These are phyloP conservation scores for Huiozyma sinensis DNA, from an alignment of 805 yeast genomes.

Conservation along the genomic window DNA sequence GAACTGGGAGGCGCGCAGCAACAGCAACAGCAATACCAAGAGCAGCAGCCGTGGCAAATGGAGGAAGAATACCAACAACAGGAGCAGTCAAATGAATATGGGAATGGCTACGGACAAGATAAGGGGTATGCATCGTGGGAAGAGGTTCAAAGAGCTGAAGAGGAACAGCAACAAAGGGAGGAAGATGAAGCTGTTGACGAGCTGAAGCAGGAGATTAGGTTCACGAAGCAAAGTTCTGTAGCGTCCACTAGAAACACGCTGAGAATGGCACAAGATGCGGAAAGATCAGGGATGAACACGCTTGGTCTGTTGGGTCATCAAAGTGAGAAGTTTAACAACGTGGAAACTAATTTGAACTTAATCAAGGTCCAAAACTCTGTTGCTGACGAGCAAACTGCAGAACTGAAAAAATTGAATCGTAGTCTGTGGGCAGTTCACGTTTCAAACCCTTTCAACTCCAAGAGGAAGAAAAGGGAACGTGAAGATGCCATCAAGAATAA, in stretches of 20 bases:
- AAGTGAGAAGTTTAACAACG: slow-evolving; percentile 69
- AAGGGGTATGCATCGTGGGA: slow-evolving; percentile 27
- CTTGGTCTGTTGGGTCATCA: slow-evolving; percentile 92
- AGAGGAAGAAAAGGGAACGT: slow-evolving; percentile 58
- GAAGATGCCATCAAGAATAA: slow-evolving; percentile 60
- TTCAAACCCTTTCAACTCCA: slow-evolving; percentile 79
- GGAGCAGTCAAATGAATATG: slow-evolving; percentile 58
- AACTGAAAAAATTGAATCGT: slow-evolving; percentile 69
- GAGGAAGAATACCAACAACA: slow-evolving; percentile 30
- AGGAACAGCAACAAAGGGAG: slow-evolving; percentile 32
- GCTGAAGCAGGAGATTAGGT: slow-evolving; percentile 70
- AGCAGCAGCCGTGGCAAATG: slow-evolving; percentile 17
- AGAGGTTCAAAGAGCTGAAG: slow-evolving; percentile 28
- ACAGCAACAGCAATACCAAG: slow-evolving; percentile 8
- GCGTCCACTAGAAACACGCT: slow-evolving; percentile 79
- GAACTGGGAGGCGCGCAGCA: slow-evolving; percentile 4
- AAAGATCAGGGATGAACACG: slow-evolving; percentile 66
- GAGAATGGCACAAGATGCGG: slow-evolving; percentile 60
- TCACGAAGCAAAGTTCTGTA: slow-evolving; percentile 78
- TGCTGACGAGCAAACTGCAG: slow-evolving; percentile 74
- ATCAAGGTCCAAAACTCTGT: slow-evolving; percentile 74
- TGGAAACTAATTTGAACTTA: slow-evolving; percentile 65
- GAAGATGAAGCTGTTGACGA: slow-evolving; percentile 88
- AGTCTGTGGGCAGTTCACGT: slow-evolving; percentile 73
- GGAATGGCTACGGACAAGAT: slow-evolving; percentile 47